A percentile compares a stretch with the other conserved stretches of the same genome.
phyloP scores from a whole-genome alignment of 1,284 basidiomycete genomes.

The Schizophyllum commune region DNA sequence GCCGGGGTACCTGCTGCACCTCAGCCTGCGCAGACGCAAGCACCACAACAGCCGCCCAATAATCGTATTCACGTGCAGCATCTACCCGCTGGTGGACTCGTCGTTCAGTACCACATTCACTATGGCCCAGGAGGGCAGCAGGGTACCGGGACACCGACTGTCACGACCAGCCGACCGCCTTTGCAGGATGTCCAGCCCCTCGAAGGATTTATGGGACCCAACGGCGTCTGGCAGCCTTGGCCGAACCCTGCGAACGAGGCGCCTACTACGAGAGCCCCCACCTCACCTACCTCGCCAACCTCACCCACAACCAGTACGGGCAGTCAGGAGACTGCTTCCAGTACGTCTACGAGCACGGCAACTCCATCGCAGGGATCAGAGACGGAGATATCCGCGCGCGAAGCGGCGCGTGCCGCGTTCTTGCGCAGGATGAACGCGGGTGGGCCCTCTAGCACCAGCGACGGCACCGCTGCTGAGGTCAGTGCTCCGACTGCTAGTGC shows the following conservation, averaged over 20 bases:
- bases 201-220: slow-evolving; percentile 54
- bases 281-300: slow-evolving; percentile 3
- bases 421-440: slow-evolving; percentile 25
- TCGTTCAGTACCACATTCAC: slow-evolving; percentile 53
- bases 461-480: too few relatives aligned
- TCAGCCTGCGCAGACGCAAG: not conserved
- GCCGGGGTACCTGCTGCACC: slow-evolving; percentile 14
- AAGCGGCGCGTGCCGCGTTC: slow-evolving; percentile 39
- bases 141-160: slow-evolving; percentile 12
- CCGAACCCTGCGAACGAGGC: slow-evolving; percentile 23
- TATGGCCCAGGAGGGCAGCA: slow-evolving; percentile 19
- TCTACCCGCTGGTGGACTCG: slow-evolving; percentile 25
- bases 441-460: too few relatives aligned
- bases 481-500: too few relatives aligned
- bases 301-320: too few relatives aligned
- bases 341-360: slow-evolving; percentile 1
- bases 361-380: slow-evolving; percentile 5
- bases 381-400: slow-evolving; percentile 21
- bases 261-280: slow-evolving; percentile 5
- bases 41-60: slow-evolving; percentile 10
- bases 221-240: slow-evolving; percentile 60
- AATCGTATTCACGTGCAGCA: slow-evolving; percentile 1
- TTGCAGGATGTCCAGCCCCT: slow-evolving; percentile 37
- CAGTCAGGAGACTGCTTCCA: slow-evolving; percentile 2
- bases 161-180: slow-evolving; percentile 21